phyloP scores from a whole-genome alignment of 2,329 filamentous ascomycete species.

The Westerdykella sp. region DNA sequence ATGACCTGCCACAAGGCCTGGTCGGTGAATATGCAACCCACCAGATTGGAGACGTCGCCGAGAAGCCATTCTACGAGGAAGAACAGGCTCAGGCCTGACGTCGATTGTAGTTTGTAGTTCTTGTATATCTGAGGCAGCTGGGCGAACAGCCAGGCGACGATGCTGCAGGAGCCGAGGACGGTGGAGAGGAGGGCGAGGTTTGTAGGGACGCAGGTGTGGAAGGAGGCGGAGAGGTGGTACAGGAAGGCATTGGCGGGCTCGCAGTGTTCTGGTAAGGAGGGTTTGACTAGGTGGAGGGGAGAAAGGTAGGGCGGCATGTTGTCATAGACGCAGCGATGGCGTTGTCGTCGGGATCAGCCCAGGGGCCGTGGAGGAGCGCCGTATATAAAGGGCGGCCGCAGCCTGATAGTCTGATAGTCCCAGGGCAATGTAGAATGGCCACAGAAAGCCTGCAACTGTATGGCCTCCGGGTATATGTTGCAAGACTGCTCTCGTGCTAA shows the following conservation, averaged over 20 bases:
- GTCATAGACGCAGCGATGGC: constrained; percentile 15
- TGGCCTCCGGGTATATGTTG: too few relatives aligned
- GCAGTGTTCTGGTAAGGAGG: constrained; percentile 52
- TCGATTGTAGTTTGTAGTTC: constrained; percentile 58
- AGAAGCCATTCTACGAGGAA: constrained; percentile 62
- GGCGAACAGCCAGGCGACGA: constrained; percentile 62
- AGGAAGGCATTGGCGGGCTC: constrained; percentile 55
- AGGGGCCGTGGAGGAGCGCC: background rate
- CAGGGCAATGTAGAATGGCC: too few relatives aligned
- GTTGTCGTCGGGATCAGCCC: background rate
- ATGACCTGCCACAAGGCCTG: constrained; percentile 63
- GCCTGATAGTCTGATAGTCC: background rate
- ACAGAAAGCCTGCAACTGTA: too few relatives aligned
- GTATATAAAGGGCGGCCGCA: background rate
- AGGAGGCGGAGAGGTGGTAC: constrained; percentile 50
- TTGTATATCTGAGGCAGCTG: constrained; percentile 65
- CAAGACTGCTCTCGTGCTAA: too few relatives aligned
- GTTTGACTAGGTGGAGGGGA: constrained; percentile 28
- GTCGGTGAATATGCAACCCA: constrained; percentile 57
- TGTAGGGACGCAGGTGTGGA: constrained; percentile 59
- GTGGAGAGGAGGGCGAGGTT: constrained; percentile 58
- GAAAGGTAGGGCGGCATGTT: constrained; percentile 34
- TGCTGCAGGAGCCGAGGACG: constrained; percentile 55
- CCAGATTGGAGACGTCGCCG: constrained; percentile 57
- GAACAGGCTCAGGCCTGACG: constrained; percentile 58